A percentile compares a stretch with the other conserved stretches of the same genome.
phyloP scores from a whole-genome alignment of 352 stramenopile species.

The Phytophthora pseudosyringae region DNA sequence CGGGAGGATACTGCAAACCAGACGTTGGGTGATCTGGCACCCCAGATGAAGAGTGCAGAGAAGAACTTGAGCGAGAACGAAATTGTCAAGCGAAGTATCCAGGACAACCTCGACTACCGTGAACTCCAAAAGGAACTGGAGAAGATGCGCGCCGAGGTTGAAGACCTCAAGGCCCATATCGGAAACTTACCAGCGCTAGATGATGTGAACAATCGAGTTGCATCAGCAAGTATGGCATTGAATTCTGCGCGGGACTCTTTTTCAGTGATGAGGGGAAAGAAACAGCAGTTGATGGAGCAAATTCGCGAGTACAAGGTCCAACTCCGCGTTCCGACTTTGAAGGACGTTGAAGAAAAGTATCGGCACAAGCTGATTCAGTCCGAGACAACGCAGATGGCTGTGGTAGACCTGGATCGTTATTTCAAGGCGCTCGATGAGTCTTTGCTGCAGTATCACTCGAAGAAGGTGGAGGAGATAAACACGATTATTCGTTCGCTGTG shows the following conservation, averaged over 20 bases:
- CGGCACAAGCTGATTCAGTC: constrained; percentile 95
- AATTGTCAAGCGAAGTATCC: constrained; percentile 71
- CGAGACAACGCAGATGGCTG: constrained; percentile 96
- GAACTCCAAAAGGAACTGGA: constrained; percentile 57
- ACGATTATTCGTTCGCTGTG: constrained; percentile 98
- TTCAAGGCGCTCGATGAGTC: constrained; percentile 95
- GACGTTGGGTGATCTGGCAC: constrained; percentile 50
- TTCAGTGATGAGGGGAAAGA: constrained; percentile 52
- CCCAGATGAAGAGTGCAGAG: constrained; percentile 51
- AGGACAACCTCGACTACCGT: constrained; percentile 82
- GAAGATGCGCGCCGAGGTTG: constrained; percentile 41
- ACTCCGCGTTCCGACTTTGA: constrained; percentile 77
- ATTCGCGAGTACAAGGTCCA: constrained; percentile 73
- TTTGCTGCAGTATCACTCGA: constrained; percentile 97
- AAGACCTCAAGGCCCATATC: constrained; percentile 53
- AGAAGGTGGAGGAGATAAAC: constrained; percentile 99
- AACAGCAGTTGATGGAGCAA: constrained; percentile 57
- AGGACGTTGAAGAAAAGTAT: constrained; percentile 95
- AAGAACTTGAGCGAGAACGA: constrained; percentile 58
- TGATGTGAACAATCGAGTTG: constrained; percentile 59
- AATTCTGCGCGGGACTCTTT: constrained; percentile 41
- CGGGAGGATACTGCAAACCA: constrained; percentile 44
- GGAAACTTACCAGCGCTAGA: constrained; percentile 51
- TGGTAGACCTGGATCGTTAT: constrained; percentile 98
- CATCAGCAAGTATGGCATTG: constrained; percentile 37